Percentiles rank a stretch among this genome's conserved stretches.
These are phyloP conservation scores for Sugiyamaella americana DNA, from an alignment of 805 yeast genomes.

Conservation along the genomic window DNA sequence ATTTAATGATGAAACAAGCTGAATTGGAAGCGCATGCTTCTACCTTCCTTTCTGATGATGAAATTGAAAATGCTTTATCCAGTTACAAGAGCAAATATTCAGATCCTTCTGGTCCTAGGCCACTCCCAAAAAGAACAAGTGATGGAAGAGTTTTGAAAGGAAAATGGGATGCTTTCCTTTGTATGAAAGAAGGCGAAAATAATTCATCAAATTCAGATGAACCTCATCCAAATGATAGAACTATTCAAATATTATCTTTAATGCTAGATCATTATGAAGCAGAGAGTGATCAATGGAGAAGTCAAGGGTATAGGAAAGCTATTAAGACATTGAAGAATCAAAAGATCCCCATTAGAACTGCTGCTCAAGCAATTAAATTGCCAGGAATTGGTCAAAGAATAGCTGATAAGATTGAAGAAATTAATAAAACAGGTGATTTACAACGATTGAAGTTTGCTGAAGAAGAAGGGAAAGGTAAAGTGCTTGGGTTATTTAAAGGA, in stretches of 20 bases:
- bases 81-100: neutral
- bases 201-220: constrained; percentile 2
- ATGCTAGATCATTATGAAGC: constrained; percentile 31
- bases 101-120: neutral
- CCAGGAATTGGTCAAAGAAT: constrained; percentile 40
- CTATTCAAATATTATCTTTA: constrained; percentile 31
- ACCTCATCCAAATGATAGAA: constrained; percentile 28
- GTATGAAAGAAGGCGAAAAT: constrained; percentile 3
- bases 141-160: constrained; percentile 4
- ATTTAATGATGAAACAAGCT: constrained; percentile 2
- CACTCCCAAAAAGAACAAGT: neutral
- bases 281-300: constrained; percentile 36
- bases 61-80: neutral
- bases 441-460: constrained; percentile 20
- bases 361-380: constrained; percentile 36
- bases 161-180: constrained; percentile 3
- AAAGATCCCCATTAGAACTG: constrained; percentile 30
- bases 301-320: constrained; percentile 41
- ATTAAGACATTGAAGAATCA: constrained; percentile 32
- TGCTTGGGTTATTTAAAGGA: constrained; percentile 33
- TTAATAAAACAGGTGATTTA: constrained; percentile 35
- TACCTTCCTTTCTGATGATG: constrained; percentile 5
- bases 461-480: constrained; percentile 22
- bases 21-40: constrained; percentile 1
- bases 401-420: constrained; percentile 42